Conservation (phyloP, 495 filamentous ascomycete species). For the Hyaloscypha finlandica region DNA sequence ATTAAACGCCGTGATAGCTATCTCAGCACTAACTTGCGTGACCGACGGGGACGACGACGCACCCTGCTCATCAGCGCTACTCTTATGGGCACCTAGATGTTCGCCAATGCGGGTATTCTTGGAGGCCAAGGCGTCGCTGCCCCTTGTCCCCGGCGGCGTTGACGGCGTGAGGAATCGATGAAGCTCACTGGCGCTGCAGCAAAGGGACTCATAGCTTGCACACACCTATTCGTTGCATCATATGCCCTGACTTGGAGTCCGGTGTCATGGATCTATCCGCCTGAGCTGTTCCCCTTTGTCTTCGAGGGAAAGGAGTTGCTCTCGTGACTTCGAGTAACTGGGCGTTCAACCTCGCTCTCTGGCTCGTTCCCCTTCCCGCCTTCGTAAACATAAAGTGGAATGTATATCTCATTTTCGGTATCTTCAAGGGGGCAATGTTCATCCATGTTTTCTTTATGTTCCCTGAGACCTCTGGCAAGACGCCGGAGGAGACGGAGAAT, state of each 20-base stretch:
- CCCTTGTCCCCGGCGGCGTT: conserved; percentile 40
- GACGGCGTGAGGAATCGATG: conserved; percentile 50
- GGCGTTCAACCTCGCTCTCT: conserved; percentile 79
- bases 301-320: conserved; percentile 68
- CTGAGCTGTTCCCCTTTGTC: conserved; percentile 75
- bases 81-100: conserved; percentile 69
- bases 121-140: conserved; percentile 21
- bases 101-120: conserved; percentile 65
- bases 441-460: conserved; percentile 79
- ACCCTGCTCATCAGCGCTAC: conserved; percentile 63
- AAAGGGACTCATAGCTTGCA: conserved; percentile 71
- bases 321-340: conserved; percentile 71
- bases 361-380: conserved; percentile 71
- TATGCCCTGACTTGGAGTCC: conserved; percentile 72
- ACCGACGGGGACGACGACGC: conserved; percentile 59
- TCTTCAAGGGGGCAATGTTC: conserved; percentile 69
- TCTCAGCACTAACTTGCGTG: conserved; percentile 57
- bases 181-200: conserved; percentile 52
- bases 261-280: conserved; percentile 70
- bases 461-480: conserved; percentile 78
- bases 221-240: conserved; percentile 72
- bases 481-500: conserved; percentile 69
- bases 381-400: conserved; percentile 74
- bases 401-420: conserved; percentile 71
- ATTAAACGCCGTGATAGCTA: conserved; percentile 63